Evolutionary conservation across 495 filamentous ascomycete species (phyloP), one percentile per base, ranked within the genome.

Genomic region (Ramalina intermedia): DNA sequence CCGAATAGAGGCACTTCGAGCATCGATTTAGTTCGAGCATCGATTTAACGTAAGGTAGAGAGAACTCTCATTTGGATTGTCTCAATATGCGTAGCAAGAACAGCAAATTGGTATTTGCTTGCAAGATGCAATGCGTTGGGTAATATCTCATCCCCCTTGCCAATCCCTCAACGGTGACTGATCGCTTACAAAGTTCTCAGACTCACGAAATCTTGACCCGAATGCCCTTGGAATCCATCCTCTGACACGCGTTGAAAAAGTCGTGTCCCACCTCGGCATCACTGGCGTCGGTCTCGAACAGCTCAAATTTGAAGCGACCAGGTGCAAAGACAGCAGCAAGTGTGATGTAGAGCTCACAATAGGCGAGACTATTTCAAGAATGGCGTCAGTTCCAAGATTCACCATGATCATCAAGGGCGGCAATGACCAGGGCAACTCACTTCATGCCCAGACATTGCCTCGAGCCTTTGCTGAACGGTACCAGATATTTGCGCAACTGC

Each of bases 201-300:
- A 24, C 6, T 50, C 48, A 56, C 4, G 43, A 23, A 23, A 55
- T 24, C 21, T 24, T 46, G 12, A 53, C 48, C 40, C 56, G 48
- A 29, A 54, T 51, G 2, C 56, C 56, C 35, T 56, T 59, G n/a
- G 40, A 36, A n/a, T 55, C 49, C 18, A 52, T 7, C 14, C 20
- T 54, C n/a, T 36, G 29, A 4, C 37, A 40, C 17, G 50, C 21
- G 12, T 47, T 55, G 43, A 59, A 43, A 24, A 56, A 51, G 35
- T 59, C 56, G 46, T 54, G 54, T 18, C n/a, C 43, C 2, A 48
- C 47, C 43, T 56, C 54, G 26, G 54, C 56, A 33, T 59, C 56
- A 4, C 18, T 49, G 1, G 27, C 33, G 13, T 43, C 41, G 7
- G 56, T 59, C 37, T 59, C 50, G 20, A 35, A 56, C 14, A 59